phyloP scores from a whole-genome alignment of 1,139 yeast species.

The Hyphopichia buzzinii region DNA sequence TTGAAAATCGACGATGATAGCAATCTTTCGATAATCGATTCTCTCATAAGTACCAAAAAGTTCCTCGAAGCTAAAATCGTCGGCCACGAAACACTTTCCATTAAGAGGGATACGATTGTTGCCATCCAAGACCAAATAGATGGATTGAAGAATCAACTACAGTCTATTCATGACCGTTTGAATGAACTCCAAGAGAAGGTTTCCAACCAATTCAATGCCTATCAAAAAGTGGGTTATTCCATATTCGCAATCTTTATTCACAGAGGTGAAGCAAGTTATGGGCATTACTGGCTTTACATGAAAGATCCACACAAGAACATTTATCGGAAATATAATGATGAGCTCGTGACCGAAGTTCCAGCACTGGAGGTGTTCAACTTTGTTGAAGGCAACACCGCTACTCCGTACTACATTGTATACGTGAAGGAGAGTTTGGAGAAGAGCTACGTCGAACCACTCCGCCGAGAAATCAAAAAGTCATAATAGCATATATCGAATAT shows the following conservation, averaged over 20 bases:
- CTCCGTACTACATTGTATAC: constrained; percentile 89
- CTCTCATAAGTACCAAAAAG: constrained; percentile 51
- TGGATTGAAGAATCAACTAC: constrained; percentile 17
- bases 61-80: constrained; percentile 43
- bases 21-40: constrained; percentile 49
- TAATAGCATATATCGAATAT: constrained; percentile 1
- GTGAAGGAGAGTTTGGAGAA: constrained; percentile 62
- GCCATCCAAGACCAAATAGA: constrained; percentile 32
- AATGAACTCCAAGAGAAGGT: constrained; percentile 45
- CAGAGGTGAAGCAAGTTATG: constrained; percentile 93
- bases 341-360: constrained; percentile 77
- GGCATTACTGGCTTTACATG: constrained; percentile 96
- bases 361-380: constrained; percentile 75
- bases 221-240: constrained; percentile 68
- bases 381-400: constrained; percentile 73
- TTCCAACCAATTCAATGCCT: constrained; percentile 56
- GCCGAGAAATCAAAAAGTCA: constrained; percentile 32
- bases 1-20: constrained; percentile 44
- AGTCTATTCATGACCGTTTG: constrained; percentile 36
- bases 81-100: constrained; percentile 20
- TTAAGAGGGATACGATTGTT: constrained; percentile 36
- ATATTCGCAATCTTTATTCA: constrained; percentile 92
- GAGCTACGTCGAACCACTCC: constrained; percentile 67
- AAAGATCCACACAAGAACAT: constrained; percentile 65
- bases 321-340: constrained; percentile 92